Evolutionary conservation across 306 rosid species (phyloP), one percentile per base, ranked within the genome.

Genomic region (Casuarina equisetifolia): DNA sequence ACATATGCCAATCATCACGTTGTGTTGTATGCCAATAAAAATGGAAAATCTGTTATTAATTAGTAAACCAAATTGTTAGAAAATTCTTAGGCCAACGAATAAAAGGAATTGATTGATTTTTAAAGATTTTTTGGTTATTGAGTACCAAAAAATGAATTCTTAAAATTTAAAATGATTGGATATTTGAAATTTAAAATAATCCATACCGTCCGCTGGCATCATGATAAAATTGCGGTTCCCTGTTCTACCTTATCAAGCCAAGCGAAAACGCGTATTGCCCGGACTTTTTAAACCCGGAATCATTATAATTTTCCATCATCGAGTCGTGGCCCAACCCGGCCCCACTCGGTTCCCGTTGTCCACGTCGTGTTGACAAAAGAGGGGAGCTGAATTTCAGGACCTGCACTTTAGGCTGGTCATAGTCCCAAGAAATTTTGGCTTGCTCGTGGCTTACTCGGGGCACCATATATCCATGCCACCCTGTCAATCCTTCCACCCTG

Each of bases 381-480:
- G 32, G 12, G 51, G 73, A 77, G 61, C 79, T 80, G 71, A 74
- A 80, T 74, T 53, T 80, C 75, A 80, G 78, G 59, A 58, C 38
- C 46, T 39, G 49, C 39, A 70, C 74, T 48, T 43, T 15, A 50
- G n/a, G 16, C 25, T 19, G 73, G 82, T 72, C 72, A 69, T 61
- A 72, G 67, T 78, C 77, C 57, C 73, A 5, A 78, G 36, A 39
- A 62, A 61, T 59, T 0, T 58, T 38, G 25, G 74, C 8, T 4
- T 42, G 68, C 35, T 53, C 69, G 75, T 35, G 69, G 45, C 69
- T 54, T 32, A 43, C n/a, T 61, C 5, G 32, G 68, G 12, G 42
- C 16, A 32, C 4, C 12, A 32, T 17, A n/a, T 61, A 35, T 51
- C 59, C n/a, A 8, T 59, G 19, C 43, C 32, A 25, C 32, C 32